Base-by-base conservation (phyloP, 2,329 filamentous ascomycete species). In the Parascedosporium putredinis region DNA sequence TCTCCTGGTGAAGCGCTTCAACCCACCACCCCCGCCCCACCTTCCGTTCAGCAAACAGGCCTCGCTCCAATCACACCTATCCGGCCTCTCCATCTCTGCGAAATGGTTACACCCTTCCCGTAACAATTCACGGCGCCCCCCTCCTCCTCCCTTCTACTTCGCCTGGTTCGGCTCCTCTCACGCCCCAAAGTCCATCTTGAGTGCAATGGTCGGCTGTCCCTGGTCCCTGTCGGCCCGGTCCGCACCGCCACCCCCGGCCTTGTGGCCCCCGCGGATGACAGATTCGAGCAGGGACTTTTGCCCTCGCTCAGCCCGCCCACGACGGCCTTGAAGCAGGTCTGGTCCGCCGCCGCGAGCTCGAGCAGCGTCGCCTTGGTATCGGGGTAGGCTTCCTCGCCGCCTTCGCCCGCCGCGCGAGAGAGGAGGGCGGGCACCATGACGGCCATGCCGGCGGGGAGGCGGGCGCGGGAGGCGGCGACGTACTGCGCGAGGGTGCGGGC, bases 131-230 rank as follows among this genome's bases (percentile, higher is more conserved):
- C 6, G 23, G 8, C 20, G 2, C 16, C 22, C 18, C 31, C 34
- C 33, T 22, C 20, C 23, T 44, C 23, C 40, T 2, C 23, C 12
- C 18, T 18, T 43, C 40, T 43, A 4, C 23, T 4, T 18, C 23
- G 12, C 14, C 40, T 18, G 23, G 14, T n/a, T 12, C 14, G 14
- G 12, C n/a, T n/a, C 6, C 4, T 14, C 5, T 49, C 36, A 49
- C 18, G 48, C 38, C 4, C 79, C 80, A 75, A 98, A 97, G 65
- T 95, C 76, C 86, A 97, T 94, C 75, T 94, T 93, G 61, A 98
- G 67, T 49, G 88, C 88, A 73, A 98, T 98, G 55, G 74, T 93
- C 10, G 93, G 93, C 65, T 79, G 80, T 20, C 45, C 51, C 10
- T 45, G 38, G 16, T 16, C 3, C 24, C 70, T 76, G 51, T 72